Conservation (phyloP, 768 basidiomycete genomes). For the Punctularia strigosozonata region DNA sequence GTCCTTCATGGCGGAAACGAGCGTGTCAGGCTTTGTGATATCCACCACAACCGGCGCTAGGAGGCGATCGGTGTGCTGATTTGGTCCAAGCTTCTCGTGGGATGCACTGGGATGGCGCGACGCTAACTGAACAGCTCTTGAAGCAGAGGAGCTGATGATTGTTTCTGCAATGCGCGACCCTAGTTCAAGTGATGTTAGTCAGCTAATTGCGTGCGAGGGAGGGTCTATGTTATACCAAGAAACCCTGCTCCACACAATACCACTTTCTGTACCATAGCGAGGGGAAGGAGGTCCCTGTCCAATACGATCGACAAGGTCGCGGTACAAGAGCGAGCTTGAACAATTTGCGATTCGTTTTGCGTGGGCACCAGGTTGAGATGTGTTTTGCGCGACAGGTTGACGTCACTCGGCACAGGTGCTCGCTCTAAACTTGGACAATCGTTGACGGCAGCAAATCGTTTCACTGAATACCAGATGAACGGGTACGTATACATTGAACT, state of each 20-base stretch:
- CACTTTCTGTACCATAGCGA: constrained; percentile 15
- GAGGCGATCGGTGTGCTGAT: constrained; percentile 21
- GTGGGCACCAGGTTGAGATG: too few species aligned
- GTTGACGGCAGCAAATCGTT: too few species aligned
- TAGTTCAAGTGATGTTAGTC: too few species aligned
- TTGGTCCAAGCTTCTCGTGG: constrained; percentile 19
- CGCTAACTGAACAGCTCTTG: constrained; percentile 49
- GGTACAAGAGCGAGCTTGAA: not conserved
- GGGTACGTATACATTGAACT: too few species aligned
- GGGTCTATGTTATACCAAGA: too few species aligned
- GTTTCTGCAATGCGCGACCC: not conserved
- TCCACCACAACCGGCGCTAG: constrained; percentile 37
- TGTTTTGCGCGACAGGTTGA: too few species aligned
- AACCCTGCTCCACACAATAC: constrained; percentile 38
- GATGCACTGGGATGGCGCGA: constrained; percentile 43
- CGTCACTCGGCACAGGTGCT: too few species aligned
- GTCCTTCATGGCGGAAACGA: constrained; percentile 36
- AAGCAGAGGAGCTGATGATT: constrained; percentile 26
- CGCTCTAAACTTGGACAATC: too few species aligned
- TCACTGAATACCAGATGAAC: too few species aligned
- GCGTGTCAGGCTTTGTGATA: constrained; percentile 38
- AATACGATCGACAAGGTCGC: too few species aligned
- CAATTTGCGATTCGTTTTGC: too few species aligned
- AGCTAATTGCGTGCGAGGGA: constrained; percentile 5
- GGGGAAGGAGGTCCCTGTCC: constrained; percentile 1